Conservation (phyloP, 345 rosid genomes). For the Psidium friedrichsthalianum region DNA sequence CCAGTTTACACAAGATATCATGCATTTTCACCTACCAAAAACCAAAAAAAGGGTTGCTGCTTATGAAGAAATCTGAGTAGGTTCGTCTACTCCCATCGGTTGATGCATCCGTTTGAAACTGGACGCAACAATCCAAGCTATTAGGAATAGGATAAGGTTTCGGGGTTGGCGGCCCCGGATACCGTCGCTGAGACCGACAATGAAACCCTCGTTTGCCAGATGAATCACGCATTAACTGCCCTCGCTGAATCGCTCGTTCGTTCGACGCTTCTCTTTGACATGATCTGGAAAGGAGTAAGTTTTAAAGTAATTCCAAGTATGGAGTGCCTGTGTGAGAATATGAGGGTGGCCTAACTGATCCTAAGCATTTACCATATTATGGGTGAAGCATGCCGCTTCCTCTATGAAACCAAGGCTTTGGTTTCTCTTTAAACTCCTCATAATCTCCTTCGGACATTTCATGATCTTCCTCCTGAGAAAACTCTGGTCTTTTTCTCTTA, state of each 20-base stretch:
- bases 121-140: background rate
- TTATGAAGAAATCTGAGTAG: background rate
- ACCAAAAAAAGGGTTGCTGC: too few species aligned
- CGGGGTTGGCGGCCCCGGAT: background rate
- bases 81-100: background rate
- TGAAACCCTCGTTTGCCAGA: background rate
- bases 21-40: too few species aligned
- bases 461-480: background rate
- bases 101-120: background rate
- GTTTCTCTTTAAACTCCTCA: too few species aligned
- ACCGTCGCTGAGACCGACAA: background rate
- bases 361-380: background rate
- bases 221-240: background rate
- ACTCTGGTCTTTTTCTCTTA: background rate
- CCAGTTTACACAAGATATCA: too few species aligned
- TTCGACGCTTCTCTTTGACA: background rate
- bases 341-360: background rate
- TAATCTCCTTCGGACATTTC: background rate
- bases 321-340: background rate
- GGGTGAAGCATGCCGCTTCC: background rate
- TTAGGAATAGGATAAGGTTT: background rate
- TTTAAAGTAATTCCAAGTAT: background rate
- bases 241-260: background rate
- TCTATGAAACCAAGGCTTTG: background rate
- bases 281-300: background rate